phyloP scores from a whole-genome alignment of 345 rosid species.

The Eucalyptus viminalis region DNA sequence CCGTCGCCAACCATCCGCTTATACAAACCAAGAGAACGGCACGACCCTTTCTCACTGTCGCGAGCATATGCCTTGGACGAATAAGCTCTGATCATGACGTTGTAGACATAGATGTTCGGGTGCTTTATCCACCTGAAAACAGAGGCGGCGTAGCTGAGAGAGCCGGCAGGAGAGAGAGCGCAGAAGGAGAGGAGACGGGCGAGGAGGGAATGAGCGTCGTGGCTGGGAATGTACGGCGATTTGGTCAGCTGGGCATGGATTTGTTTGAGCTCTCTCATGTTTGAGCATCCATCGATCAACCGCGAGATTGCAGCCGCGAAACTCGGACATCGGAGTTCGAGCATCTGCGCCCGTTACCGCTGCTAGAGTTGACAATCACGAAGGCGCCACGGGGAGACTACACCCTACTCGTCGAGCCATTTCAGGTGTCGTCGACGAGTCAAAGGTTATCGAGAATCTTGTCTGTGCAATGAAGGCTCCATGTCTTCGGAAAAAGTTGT shows the following conservation, averaged over 20 bases:
- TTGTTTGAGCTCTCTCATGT: slow-evolving; percentile 23
- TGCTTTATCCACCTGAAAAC: slow-evolving; percentile 12
- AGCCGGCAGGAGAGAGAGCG: slow-evolving; percentile 27
- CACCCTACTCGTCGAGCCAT: background rate
- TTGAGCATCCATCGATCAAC: slow-evolving; percentile 20
- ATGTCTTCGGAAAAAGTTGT: background rate
- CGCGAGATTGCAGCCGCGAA: background rate
- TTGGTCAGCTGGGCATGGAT: slow-evolving; percentile 28
- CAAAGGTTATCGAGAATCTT: background rate
- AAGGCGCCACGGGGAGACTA: background rate
- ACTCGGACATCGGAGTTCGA: background rate
- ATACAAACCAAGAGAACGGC: slow-evolving; percentile 11
- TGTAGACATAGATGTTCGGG: slow-evolving; percentile 19
- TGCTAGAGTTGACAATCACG: background rate
- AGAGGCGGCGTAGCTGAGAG: slow-evolving; percentile 23
- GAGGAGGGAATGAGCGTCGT: slow-evolving; percentile 6
- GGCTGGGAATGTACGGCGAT: slow-evolving; percentile 5
- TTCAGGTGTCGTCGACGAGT: background rate
- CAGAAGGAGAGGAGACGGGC: slow-evolving; percentile 37
- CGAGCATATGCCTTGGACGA: slow-evolving; percentile 2
- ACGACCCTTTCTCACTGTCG: background rate
- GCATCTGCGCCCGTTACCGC: background rate
- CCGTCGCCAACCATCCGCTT: slow-evolving; percentile 29
- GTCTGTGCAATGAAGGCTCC: background rate
- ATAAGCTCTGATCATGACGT: slow-evolving; percentile 49